Conservation (phyloP, 441 rosid genomes). For the Populus hybrid region DNA sequence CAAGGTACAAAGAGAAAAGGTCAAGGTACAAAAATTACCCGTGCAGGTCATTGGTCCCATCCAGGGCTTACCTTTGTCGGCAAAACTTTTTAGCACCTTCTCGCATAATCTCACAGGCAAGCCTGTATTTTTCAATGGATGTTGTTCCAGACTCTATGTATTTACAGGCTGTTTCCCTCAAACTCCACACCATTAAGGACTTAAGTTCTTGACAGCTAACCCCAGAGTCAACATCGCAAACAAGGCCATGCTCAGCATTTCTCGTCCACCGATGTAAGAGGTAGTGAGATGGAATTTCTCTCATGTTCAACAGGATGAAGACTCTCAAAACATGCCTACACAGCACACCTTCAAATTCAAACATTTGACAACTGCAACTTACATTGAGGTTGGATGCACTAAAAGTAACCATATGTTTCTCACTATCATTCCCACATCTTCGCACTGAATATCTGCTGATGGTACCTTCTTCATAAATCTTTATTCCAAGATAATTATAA, state of each 20-base stretch:
- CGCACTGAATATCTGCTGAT: slow-evolving; percentile 61
- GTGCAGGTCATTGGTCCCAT: slow-evolving; percentile 19
- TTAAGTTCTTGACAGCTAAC: slow-evolving; percentile 53
- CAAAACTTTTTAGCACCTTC: slow-evolving; percentile 73
- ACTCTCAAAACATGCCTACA: slow-evolving; percentile 75
- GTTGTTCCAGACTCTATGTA: slow-evolving; percentile 66
- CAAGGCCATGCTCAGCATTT: slow-evolving; percentile 58
- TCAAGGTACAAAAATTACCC: slow-evolving; percentile 24
- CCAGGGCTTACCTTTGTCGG: slow-evolving; percentile 49
- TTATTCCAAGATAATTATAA: slow-evolving; percentile 54
- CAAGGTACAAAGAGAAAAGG: neutral
- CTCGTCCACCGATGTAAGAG: slow-evolving; percentile 81
- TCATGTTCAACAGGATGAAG: slow-evolving; percentile 57
- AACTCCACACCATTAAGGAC: slow-evolving; percentile 72
- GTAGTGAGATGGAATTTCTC: slow-evolving; percentile 70
- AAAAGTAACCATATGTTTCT: slow-evolving; percentile 66
- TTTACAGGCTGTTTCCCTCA: slow-evolving; percentile 76
- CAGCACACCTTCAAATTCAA: slow-evolving; percentile 78
- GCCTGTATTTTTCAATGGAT: slow-evolving; percentile 68
- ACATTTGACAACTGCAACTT: slow-evolving; percentile 84
- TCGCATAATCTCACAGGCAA: slow-evolving; percentile 70
- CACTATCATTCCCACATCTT: slow-evolving; percentile 65
- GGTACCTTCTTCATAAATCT: slow-evolving; percentile 70
- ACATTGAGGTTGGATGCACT: slow-evolving; percentile 52
- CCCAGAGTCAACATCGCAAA: slow-evolving; percentile 53